phyloP scores from a whole-genome alignment of 2,329 filamentous ascomycete species.

The Trichoderma sp. region DNA sequence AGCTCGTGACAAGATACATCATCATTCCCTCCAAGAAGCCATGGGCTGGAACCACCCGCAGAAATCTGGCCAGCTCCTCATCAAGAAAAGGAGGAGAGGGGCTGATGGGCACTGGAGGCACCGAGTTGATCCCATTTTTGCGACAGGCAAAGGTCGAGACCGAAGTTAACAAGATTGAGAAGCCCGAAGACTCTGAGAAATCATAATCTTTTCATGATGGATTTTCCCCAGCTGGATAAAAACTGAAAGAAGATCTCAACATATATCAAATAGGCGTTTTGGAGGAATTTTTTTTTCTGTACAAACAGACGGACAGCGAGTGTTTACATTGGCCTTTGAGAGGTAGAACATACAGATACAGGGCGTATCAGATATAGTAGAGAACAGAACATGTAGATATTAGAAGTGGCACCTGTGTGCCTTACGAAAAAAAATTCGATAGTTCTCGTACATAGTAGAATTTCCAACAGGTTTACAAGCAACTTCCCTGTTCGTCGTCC shows the following conservation, averaged over 20 bases:
- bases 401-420: not conserved
- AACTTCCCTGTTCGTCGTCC: not conserved
- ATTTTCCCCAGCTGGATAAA: not conserved
- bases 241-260: not conserved
- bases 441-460: not conserved
- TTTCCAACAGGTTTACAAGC: not conserved
- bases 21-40: conserved; percentile 70
- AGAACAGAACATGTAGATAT: not conserved
- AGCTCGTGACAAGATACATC: conserved; percentile 89
- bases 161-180: conserved; percentile 23
- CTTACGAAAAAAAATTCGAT: not conserved
- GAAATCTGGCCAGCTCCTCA: conserved; percentile 53
- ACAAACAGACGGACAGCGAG: not conserved
- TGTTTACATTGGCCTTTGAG: not conserved
- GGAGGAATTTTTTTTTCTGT: not conserved
- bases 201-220: not conserved
- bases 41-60: conserved; percentile 35
- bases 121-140: conserved; percentile 83
- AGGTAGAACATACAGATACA: not conserved
- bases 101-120: conserved; percentile 84
- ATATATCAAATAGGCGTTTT: conserved; percentile 10
- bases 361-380: not conserved
- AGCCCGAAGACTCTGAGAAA: conserved; percentile 23
- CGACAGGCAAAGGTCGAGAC: conserved; percentile 91
- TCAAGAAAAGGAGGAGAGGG: conserved; percentile 46